Percentiles rank a stretch among this genome's conserved stretches.
Evolutionary conservation across 345 rosid genomes (phyloP).

Genomic region (Xanthoceras sorbifolium): DNA sequence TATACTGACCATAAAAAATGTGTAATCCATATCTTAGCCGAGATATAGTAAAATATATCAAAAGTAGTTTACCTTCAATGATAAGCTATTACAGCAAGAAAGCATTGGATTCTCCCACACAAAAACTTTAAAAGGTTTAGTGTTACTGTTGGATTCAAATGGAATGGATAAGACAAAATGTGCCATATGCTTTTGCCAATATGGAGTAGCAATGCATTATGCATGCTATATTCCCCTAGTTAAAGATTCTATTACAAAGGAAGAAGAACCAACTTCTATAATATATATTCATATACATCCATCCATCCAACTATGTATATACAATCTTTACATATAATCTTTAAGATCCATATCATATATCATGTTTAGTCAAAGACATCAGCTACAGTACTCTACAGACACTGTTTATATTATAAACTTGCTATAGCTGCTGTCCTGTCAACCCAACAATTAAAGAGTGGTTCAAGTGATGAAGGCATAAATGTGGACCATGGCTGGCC

Average conservation of each 20-base stretch:
- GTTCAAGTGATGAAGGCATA: slow-evolving; percentile 40
- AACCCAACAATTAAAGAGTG: slow-evolving; percentile 36
- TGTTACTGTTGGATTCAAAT: slow-evolving; percentile 31
- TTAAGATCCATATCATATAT: slow-evolving; percentile 6
- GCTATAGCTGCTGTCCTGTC: slow-evolving; percentile 8
- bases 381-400: background rate
- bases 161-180: slow-evolving; percentile 42
- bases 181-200: slow-evolving; percentile 31
- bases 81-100: slow-evolving; percentile 30
- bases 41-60: slow-evolving; percentile 7
- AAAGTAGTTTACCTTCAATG: slow-evolving; percentile 17
- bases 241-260: slow-evolving; percentile 17
- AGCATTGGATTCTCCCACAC: slow-evolving; percentile 44
- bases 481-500: slow-evolving; percentile 35
- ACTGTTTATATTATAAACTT: background rate
- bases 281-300: slow-evolving; percentile 11
- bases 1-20: background rate
- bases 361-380: slow-evolving; percentile 4
- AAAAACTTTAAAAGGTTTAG: slow-evolving; percentile 18
- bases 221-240: slow-evolving; percentile 31
- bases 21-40: slow-evolving; percentile 14
- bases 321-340: slow-evolving; percentile 21
- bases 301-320: background rate
- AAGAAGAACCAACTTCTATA: slow-evolving; percentile 24
- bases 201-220: slow-evolving; percentile 1